Evolutionary conservation across 805 yeast species (phyloP).

Genomic region (Kodamaea jinghongensis): DNA sequence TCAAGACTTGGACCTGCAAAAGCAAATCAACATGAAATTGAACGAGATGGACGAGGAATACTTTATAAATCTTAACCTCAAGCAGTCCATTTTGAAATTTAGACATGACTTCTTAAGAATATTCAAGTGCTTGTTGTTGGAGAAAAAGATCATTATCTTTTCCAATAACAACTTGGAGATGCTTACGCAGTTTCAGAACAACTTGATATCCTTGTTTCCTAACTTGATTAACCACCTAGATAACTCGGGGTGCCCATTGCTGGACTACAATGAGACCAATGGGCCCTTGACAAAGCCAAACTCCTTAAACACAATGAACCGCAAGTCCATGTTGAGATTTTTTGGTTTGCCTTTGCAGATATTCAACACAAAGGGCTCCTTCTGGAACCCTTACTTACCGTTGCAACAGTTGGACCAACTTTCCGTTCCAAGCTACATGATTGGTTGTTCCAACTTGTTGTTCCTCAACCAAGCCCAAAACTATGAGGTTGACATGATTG

Average conservation of each 20-base stretch:
- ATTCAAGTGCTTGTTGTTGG: slow-evolving; percentile 75
- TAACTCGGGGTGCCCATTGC: slow-evolving; percentile 76
- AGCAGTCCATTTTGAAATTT: slow-evolving; percentile 59
- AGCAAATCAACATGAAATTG: slow-evolving; percentile 13
- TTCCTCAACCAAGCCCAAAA: slow-evolving; percentile 60
- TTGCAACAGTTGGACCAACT: slow-evolving; percentile 85
- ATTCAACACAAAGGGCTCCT: slow-evolving; percentile 76
- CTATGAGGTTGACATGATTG: slow-evolving; percentile 64
- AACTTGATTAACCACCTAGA: slow-evolving; percentile 68
- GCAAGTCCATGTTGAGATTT: slow-evolving; percentile 72
- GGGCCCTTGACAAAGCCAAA: slow-evolving; percentile 54
- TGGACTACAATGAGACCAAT: slow-evolving; percentile 51
- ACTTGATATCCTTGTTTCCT: slow-evolving; percentile 80
- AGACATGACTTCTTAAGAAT: slow-evolving; percentile 59
- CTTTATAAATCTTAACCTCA: slow-evolving; percentile 66
- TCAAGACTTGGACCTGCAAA: slow-evolving; percentile 18
- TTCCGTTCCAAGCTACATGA: slow-evolving; percentile 56
- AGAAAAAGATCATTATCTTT: slow-evolving; percentile 70
- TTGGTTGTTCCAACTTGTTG: slow-evolving; percentile 87
- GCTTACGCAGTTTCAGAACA: slow-evolving; percentile 79
- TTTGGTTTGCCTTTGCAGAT: slow-evolving; percentile 86
- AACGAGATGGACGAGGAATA: slow-evolving; percentile 37
- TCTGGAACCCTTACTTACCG: slow-evolving; percentile 93
- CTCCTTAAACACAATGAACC: slow-evolving; percentile 71
- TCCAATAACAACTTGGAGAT: slow-evolving; percentile 73